phyloP scores from a whole-genome alignment of 192 early-diverging fungal species.

The Gaertneriomyces sp. region DNA sequence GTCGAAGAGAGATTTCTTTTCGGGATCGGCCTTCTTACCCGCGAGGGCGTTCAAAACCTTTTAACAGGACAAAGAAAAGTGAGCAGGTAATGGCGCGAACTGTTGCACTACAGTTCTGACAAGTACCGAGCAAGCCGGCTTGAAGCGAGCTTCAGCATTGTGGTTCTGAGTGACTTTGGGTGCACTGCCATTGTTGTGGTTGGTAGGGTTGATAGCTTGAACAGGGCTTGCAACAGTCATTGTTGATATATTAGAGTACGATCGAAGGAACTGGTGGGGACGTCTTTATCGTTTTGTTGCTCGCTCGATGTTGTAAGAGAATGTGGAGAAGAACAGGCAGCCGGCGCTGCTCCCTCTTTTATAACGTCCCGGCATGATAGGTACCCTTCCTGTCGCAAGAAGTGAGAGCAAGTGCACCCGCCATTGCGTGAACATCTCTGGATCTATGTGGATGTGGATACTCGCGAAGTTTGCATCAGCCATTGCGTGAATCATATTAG shows the following conservation, averaged over 20 bases:
- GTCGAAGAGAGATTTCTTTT: constrained; percentile 52
- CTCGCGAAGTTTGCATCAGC: no score
- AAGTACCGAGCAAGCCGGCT: constrained; percentile 1
- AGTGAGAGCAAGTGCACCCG: no score
- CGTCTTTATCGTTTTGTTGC: no score
- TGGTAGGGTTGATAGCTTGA: constrained; percentile 3
- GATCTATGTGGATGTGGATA: no score
- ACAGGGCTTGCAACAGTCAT: constrained; percentile 1
- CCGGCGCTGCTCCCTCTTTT: no score
- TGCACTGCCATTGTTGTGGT: neutral
- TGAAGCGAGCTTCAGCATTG: constrained; percentile 1
- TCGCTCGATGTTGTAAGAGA: no score
- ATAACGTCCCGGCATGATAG: no score
- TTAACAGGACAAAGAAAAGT: neutral
- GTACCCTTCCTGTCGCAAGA: no score
- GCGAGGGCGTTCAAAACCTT: constrained; percentile 8
- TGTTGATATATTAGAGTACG: neutral
- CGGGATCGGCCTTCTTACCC: constrained; percentile 50
- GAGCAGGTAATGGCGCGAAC: neutral
- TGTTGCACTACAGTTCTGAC: neutral
- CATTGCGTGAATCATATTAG: no score
- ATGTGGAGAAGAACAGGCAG: no score
- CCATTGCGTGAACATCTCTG: no score
- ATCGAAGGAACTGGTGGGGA: neutral
- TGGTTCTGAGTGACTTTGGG: neutral